phyloP scores from a whole-genome alignment of 2,329 filamentous ascomycete species.

The Ophiocordyceps camponoti-floridani region DNA sequence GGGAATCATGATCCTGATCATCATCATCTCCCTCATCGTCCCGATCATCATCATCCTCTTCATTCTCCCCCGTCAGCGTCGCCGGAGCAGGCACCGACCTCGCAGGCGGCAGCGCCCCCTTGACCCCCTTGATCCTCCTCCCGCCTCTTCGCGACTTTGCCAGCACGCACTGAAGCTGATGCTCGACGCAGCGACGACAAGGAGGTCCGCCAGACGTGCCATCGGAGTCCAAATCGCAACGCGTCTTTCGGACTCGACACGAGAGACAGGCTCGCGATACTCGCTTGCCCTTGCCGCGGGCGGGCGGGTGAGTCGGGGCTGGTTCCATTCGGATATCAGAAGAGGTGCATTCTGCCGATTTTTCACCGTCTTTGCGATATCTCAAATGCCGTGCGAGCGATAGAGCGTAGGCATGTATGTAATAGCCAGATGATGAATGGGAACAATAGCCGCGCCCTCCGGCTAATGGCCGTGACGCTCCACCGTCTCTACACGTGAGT shows the following conservation, averaged over 20 bases:
- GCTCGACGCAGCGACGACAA: conserved; percentile 19
- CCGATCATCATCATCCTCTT: conserved; percentile 2
- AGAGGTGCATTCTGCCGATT: not conserved
- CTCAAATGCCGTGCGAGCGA: not conserved
- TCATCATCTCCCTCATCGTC: conserved; percentile 1
- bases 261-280: conserved; percentile 14
- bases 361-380: not conserved
- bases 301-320: conserved; percentile 5
- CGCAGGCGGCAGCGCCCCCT: conserved; percentile 1
- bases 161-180: conserved; percentile 19
- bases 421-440: too few relatives aligned
- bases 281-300: conserved; percentile 8
- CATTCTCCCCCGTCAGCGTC: not conserved
- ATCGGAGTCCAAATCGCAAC: conserved; percentile 15
- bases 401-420: too few relatives aligned
- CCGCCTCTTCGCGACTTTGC: conserved; percentile 21
- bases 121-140: conserved; percentile 13
- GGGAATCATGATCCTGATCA: not conserved
- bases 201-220: conserved; percentile 17
- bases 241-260: conserved; percentile 13
- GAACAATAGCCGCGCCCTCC: not conserved
- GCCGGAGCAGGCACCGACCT: not conserved
- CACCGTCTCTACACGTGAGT: too few relatives aligned
- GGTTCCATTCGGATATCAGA: conserved; percentile 1
- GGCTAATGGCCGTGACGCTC: not conserved